Conservation (phyloP, 768 basidiomycete species). For the Botryobasidium botryosum region DNA sequence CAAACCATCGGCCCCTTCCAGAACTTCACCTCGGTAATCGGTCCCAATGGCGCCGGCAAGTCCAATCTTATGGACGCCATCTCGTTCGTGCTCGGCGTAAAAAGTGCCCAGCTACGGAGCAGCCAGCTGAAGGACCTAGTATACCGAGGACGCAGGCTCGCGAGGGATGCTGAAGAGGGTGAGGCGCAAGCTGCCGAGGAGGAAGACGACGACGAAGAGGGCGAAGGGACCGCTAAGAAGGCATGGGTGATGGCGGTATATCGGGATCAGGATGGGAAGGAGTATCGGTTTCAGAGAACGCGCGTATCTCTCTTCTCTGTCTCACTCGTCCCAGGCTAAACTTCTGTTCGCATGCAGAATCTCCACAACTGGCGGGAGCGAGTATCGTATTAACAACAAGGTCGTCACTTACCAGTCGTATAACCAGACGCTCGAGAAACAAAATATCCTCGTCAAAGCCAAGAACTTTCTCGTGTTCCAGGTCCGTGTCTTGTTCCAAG, state of each 20-base stretch:
- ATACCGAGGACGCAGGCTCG: conserved; percentile 69
- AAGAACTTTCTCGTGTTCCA: conserved; percentile 99
- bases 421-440: conserved; percentile 68
- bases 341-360: conserved; percentile 36
- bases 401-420: conserved; percentile 77
- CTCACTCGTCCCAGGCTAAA: background rate
- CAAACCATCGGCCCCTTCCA: conserved; percentile 82
- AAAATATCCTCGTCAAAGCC: conserved; percentile 95
- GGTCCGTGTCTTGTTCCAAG: conserved; percentile 7
- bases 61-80: conserved; percentile 99
- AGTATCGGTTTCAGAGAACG: conserved; percentile 88
- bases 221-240: conserved; percentile 74
- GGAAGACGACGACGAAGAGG: conserved; percentile 35
- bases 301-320: conserved; percentile 27
- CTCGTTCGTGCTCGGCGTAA: conserved; percentile 94
- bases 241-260: conserved; percentile 96
- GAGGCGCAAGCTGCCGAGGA: conserved; percentile 28
- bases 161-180: conserved; percentile 28
- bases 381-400: conserved; percentile 73
- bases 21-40: conserved; percentile 91
- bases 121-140: conserved; percentile 91
- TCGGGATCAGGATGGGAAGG: conserved; percentile 54
- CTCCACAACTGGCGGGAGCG: conserved; percentile 69
- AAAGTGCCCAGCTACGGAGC: conserved; percentile 81
- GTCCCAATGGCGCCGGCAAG: conserved; percentile 97